A percentile compares a stretch with the other conserved stretches of the same genome.
Conservation (phyloP, 2,329 filamentous ascomycete species). For the Aureobasidium sp. region DNA sequence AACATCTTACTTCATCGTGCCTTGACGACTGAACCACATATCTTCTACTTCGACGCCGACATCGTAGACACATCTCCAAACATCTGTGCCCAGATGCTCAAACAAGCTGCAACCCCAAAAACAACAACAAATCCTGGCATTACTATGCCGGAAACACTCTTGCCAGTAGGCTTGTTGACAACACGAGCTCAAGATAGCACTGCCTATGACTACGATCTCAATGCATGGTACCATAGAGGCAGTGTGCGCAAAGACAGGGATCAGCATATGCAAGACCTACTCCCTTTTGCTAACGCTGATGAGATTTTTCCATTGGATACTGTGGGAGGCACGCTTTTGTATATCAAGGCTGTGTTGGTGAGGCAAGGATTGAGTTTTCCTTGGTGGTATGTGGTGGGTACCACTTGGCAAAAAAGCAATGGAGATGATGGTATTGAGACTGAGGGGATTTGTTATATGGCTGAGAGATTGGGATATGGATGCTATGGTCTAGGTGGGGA, state of each 20-base stretch:
- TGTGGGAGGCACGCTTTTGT: conserved; percentile 29
- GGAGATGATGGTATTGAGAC: conserved; percentile 30
- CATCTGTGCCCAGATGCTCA: not conserved
- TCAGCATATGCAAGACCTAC: conserved; percentile 11
- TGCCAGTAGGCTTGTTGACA: not conserved
- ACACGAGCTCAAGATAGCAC: not conserved
- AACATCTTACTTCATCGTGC: not conserved
- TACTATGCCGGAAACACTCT: not conserved
- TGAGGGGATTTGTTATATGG: conserved; percentile 28
- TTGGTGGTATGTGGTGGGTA: conserved; percentile 26
- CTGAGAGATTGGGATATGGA: not conserved
- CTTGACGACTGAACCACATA: not conserved
- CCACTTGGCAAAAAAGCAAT: conserved; percentile 24
- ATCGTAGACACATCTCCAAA: not conserved
- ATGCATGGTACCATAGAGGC: not conserved
- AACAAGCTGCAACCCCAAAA: not conserved
- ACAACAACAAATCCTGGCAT: not conserved
- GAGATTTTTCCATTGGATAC: conserved; percentile 28
- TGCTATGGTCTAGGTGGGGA: not conserved
- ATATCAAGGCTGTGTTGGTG: conserved; percentile 25
- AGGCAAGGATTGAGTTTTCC: conserved; percentile 28
- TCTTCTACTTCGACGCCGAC: not conserved
- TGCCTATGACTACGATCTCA: not conserved
- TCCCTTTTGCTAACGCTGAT: conserved; percentile 20
- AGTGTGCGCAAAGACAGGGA: not conserved